Conservation (phyloP, 2,329 filamentous ascomycete species). For the Leptographium flavum region DNA sequence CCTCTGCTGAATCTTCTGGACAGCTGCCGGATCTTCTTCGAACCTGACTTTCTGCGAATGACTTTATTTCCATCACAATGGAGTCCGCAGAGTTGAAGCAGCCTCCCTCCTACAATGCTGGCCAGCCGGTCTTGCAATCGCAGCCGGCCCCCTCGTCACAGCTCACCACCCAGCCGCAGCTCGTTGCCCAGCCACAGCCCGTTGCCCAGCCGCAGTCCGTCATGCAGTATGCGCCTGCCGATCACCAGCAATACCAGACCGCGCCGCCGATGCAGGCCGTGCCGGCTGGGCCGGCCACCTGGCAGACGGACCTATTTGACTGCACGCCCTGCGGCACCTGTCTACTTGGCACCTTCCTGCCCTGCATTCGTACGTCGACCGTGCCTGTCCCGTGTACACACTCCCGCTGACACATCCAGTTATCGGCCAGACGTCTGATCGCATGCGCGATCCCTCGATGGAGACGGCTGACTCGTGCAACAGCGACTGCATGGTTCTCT, state of each 20-base stretch:
- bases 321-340: slow-evolving; percentile 26
- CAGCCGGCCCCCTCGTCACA: no score
- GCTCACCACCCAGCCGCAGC: background rate
- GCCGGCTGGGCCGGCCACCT: slow-evolving; percentile 14
- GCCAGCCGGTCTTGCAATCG: no score
- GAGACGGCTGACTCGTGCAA: slow-evolving; percentile 24
- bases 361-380: slow-evolving; percentile 31
- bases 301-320: slow-evolving; percentile 23
- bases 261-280: slow-evolving; percentile 8
- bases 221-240: background rate
- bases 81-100: no score
- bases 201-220: background rate
- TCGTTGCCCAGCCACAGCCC: background rate
- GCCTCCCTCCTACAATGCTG: no score
- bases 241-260: slow-evolving; percentile 1
- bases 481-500: slow-evolving; percentile 27
- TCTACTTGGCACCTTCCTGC: slow-evolving; percentile 24
- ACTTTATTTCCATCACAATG: no score
- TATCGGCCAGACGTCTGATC: slow-evolving; percentile 27
- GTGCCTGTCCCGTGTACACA: background rate
- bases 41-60: no score
- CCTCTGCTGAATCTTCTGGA: no score
- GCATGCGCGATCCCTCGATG: slow-evolving; percentile 28
- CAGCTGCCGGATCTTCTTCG: no score
- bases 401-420: slow-evolving; percentile 16